phyloP scores from a whole-genome alignment of 805 yeast genomes.

The Myxozyma sirexii region DNA sequence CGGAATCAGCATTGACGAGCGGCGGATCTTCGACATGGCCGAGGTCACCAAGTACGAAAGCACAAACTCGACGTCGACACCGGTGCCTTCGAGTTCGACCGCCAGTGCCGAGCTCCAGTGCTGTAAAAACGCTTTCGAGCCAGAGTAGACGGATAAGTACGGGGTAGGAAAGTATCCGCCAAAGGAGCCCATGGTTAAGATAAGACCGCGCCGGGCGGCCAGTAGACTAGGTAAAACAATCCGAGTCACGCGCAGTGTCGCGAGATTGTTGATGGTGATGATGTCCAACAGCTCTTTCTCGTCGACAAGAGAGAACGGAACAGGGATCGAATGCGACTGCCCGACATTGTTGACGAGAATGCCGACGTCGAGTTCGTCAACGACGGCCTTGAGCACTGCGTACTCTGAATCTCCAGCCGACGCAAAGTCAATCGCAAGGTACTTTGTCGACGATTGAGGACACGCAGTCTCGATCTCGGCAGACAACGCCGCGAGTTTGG shows the following conservation, averaged over 20 bases:
- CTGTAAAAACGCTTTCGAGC: constrained; percentile 93
- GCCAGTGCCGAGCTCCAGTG: constrained; percentile 89
- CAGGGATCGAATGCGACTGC: constrained; percentile 91
- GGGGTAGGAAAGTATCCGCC: constrained; percentile 96
- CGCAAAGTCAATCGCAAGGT: constrained; percentile 78
- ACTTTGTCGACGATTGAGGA: constrained; percentile 59
- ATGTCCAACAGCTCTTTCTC: constrained; percentile 75
- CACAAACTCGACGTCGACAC: constrained; percentile 83
- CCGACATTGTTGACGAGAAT: constrained; percentile 92
- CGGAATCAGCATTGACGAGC: constrained; percentile 75
- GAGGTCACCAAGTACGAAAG: constrained; percentile 90
- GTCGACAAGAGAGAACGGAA: constrained; percentile 81
- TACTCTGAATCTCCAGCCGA: constrained; percentile 63
- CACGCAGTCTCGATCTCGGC: constrained; percentile 59
- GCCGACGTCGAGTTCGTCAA: constrained; percentile 43
- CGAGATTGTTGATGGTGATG: constrained; percentile 80
- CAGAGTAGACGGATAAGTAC: constrained; percentile 87
- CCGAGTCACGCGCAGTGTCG: constrained; percentile 83
- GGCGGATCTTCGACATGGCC: constrained; percentile 91
- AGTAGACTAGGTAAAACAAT: constrained; percentile 72
- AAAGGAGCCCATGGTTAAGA: constrained; percentile 94
- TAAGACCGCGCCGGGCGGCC: constrained; percentile 53
- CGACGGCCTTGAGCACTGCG: constrained; percentile 45
- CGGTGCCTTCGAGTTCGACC: constrained; percentile 69
- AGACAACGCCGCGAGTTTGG: constrained; percentile 71